Percentiles rank a stretch among this genome's conserved stretches.
phyloP scores from a whole-genome alignment of 176 grass and related monocot species.

The Carex parvula region DNA sequence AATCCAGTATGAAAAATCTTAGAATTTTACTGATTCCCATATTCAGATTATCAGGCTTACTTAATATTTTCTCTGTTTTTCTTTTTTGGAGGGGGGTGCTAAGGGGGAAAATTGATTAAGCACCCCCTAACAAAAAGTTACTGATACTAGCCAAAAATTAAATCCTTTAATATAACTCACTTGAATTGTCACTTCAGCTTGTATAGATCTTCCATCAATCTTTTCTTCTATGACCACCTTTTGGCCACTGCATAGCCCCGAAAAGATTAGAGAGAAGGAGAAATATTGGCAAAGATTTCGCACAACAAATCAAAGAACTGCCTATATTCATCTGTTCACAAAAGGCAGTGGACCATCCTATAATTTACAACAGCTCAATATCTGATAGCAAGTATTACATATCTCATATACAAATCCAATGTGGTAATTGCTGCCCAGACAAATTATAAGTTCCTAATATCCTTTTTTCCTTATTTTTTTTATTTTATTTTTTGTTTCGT shows the following conservation, averaged over 20 bases:
- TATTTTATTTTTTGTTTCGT: not conserved
- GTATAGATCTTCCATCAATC: conserved; percentile 34
- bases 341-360: not conserved
- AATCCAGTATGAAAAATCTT: too few relatives aligned
- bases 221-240: conserved; percentile 65
- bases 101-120: too few relatives aligned
- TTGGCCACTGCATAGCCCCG: conserved; percentile 58
- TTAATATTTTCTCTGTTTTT: not conserved
- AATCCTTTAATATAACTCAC: conserved; percentile 27
- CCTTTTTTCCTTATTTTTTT: not conserved
- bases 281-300: conserved; percentile 18
- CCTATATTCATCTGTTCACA: not conserved
- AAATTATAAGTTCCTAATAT: not conserved
- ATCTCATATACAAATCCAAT: not conserved
- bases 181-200: conserved; percentile 58
- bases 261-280: not conserved
- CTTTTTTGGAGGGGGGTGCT: too few relatives aligned
- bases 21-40: too few relatives aligned
- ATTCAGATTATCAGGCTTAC: too few relatives aligned
- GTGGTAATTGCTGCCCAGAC: not conserved
- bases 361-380: not conserved
- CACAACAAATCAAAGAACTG: not conserved
- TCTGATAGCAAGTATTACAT: not conserved
- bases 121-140: not conserved
- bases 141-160: not conserved